Conservation (phyloP, 1,284 basidiomycete genomes). For the Waitea zeae region DNA sequence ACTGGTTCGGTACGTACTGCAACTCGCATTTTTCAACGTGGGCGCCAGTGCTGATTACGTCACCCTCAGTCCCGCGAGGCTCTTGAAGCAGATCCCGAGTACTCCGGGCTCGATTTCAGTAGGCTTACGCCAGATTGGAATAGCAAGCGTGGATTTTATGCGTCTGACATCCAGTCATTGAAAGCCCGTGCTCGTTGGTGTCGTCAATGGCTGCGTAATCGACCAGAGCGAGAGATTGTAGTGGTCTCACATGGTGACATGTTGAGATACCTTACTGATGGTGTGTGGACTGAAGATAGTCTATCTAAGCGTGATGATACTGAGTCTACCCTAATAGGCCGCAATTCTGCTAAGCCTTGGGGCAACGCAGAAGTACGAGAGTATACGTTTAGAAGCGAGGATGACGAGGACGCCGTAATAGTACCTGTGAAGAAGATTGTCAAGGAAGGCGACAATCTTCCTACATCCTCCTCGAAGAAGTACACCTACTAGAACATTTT, state of each 20-base stretch:
- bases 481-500: too few species aligned
- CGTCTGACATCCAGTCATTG: constrained; percentile 9
- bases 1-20: constrained; percentile 13
- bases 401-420: not conserved
- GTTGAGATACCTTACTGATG: constrained; percentile 14
- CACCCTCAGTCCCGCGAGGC: constrained; percentile 11
- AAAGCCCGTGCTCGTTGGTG: constrained; percentile 15
- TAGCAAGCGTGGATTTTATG: constrained; percentile 15
- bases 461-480: too few species aligned
- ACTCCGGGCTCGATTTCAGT: constrained; percentile 14
- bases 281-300: constrained; percentile 9
- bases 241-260: constrained; percentile 16
- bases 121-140: constrained; percentile 16
- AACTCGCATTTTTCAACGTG: not conserved
- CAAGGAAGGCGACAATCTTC: not conserved
- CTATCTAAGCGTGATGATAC: constrained; percentile 15
- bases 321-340: not conserved
- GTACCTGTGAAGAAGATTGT: not conserved
- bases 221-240: constrained; percentile 15
- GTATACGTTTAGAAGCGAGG: not conserved
- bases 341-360: not conserved
- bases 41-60: not conserved
- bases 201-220: constrained; percentile 14
- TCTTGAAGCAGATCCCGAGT: constrained; percentile 16
- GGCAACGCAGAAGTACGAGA: not conserved